Evolutionary conservation across 345 rosid genomes (phyloP), one percentile per base, ranked within the genome.

Genomic region (Citrus glauca): DNA sequence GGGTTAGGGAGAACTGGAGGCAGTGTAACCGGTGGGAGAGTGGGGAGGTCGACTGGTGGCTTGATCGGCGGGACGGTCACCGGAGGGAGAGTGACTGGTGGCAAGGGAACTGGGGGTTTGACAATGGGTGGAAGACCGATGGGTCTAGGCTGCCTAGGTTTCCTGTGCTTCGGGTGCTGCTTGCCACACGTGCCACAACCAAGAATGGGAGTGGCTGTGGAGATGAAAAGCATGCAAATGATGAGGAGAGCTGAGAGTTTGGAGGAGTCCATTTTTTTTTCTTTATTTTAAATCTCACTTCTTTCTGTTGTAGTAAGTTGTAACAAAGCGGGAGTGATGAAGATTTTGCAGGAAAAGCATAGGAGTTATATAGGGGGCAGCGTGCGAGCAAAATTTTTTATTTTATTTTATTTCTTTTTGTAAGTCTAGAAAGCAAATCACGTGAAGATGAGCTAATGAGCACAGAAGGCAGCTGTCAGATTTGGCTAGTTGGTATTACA

Each of bases 401-500:
- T 38, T 38, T 7, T 30, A 3, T 30, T 30, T 37, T 1, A 0
- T 42, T 11, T 11, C 1, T 33, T 45, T 45, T 2, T 3, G 14
- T 0, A 13, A 45, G 1, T 45, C 66, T 61, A 77, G 37, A 64
- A 78, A 85, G 84, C 85, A 82, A 56, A 77, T 85, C 98, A 94
- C 96, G 97, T 94, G 96, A 90, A 88, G 77, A 78, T 77, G 85
- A 82, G 85, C 82, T 77, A 69, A 77, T 62, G 56, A 53, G 56
- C 79, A 77, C 76, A 50, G 81, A 82, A 72, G 88, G 83, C 84
- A 88, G 79, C 83, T 84, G 92, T 91, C 95, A 89, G 90, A 89
- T 28, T 85, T 77, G 88, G 92, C 90, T 82, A 88, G 98, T 87
- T 90, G 98, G 91, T 95, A 81, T 72, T 83, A 76, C 78, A 80